Conservation (phyloP, 805 yeast genomes). For the Hyphopichia homilentoma region DNA sequence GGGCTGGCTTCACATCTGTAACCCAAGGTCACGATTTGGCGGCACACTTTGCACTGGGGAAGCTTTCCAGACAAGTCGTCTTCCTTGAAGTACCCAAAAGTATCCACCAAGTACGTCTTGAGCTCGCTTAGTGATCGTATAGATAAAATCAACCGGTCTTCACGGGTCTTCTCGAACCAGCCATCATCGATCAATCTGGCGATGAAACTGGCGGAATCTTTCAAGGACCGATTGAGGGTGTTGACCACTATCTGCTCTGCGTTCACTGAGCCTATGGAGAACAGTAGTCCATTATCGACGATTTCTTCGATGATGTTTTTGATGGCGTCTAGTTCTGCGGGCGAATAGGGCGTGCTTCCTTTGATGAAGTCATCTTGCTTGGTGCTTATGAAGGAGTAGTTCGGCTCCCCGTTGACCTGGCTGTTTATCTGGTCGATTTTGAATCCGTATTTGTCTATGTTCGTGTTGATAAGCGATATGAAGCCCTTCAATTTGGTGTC, state of each 20-base stretch:
- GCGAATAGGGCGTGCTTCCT: conserved; percentile 30
- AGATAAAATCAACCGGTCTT: conserved; percentile 34
- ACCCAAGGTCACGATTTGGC: conserved; percentile 53
- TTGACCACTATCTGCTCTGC: conserved; percentile 29
- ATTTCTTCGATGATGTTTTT: conserved; percentile 46
- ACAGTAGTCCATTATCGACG: conserved; percentile 35
- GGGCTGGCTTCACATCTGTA: conserved; percentile 26
- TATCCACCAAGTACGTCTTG: conserved; percentile 38
- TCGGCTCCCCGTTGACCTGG: conserved; percentile 27
- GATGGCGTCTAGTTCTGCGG: conserved; percentile 38
- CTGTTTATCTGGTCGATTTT: conserved; percentile 38
- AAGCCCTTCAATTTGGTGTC: conserved; percentile 7
- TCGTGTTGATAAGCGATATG: conserved; percentile 26
- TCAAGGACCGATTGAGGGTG: conserved; percentile 20
- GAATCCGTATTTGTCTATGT: conserved; percentile 35
- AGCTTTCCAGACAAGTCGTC: conserved; percentile 32
- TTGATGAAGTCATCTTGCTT: conserved; percentile 38
- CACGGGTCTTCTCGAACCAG: conserved; percentile 43
- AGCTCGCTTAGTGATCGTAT: conserved; percentile 46
- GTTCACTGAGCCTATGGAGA: conserved; percentile 28
- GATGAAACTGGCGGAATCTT: conserved; percentile 39
- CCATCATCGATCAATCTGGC: conserved; percentile 43
- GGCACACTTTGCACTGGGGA: conserved; percentile 47
- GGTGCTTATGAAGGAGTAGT: conserved; percentile 41
- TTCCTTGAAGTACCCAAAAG: conserved; percentile 32